A percentile compares a stretch with the other conserved stretches of the same genome.
Conservation (phyloP, 202 grass and related monocot genomes). For the Setaria viridis region DNA sequence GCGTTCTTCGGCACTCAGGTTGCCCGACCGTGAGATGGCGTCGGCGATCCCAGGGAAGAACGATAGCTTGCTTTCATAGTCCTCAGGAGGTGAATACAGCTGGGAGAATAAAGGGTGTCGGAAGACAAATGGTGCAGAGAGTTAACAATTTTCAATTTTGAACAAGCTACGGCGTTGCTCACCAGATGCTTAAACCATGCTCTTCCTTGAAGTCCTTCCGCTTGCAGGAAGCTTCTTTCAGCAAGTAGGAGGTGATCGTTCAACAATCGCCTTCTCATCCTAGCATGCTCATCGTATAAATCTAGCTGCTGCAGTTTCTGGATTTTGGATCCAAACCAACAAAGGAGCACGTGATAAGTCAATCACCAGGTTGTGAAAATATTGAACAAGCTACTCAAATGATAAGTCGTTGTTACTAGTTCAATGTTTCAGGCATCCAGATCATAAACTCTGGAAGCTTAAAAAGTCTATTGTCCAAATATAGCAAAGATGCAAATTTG, state of each 20-base stretch:
- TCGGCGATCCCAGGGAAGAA: slow-evolving; percentile 88
- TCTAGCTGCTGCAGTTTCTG: slow-evolving; percentile 61
- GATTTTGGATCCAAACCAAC: slow-evolving; percentile 35
- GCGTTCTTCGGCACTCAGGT: slow-evolving; percentile 24
- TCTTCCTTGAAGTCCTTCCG: slow-evolving; percentile 85
- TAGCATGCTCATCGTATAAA: slow-evolving; percentile 26
- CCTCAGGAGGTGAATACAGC: slow-evolving; percentile 89
- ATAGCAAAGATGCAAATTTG: slow-evolving; percentile 4
- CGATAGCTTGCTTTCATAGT: slow-evolving; percentile 73
- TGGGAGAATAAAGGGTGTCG: slow-evolving; percentile 7
- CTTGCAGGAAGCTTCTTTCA: slow-evolving; percentile 90
- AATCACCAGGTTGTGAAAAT: neutral
- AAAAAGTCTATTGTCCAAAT: neutral
- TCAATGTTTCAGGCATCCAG: neutral
- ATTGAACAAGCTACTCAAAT: neutral
- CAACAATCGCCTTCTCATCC: slow-evolving; percentile 59
- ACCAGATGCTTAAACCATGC: slow-evolving; percentile 95
- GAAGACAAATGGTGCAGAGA: neutral
- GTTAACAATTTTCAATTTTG: neutral
- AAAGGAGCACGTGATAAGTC: neutral
- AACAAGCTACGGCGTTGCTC: slow-evolving; percentile 26
- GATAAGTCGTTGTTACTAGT: neutral
- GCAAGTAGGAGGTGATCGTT: slow-evolving; percentile 90
- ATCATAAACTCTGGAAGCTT: neutral
- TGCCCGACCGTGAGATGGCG: slow-evolving; percentile 55